Evolutionary conservation across 345 rosid species (phyloP).

Genomic region (thale cress (Arabidopsis thaliana)): DNA sequence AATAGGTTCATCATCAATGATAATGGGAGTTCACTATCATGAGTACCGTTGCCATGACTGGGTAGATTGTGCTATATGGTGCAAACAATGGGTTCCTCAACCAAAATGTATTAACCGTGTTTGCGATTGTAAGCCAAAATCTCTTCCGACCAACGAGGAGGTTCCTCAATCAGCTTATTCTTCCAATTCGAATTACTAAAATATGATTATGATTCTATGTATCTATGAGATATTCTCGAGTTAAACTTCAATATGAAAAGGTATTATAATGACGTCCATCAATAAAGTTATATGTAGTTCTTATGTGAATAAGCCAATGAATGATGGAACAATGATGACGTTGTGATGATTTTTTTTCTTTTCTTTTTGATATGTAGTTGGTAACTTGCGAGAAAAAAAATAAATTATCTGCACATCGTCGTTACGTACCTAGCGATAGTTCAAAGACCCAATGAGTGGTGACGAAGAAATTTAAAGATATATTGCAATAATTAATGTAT

Average conservation of each 20-base stretch:
- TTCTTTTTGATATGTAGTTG: not conserved
- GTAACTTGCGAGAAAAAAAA: not conserved
- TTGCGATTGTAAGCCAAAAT: constrained; percentile 32
- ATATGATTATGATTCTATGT: constrained; percentile 1
- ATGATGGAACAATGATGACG: not conserved
- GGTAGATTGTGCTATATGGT: constrained; percentile 16
- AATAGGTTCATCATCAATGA: constrained; percentile 27
- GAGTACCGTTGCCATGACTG: constrained; percentile 33
- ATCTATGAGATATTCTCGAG: not conserved
- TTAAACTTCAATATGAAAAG: constrained; percentile 8
- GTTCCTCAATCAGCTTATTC: not conserved
- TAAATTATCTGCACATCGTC: not conserved
- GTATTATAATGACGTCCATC: not conserved
- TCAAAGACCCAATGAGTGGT: no score
- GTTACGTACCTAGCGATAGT: no score
- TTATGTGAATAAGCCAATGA: not conserved
- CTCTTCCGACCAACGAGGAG: not conserved
- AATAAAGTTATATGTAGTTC: not conserved
- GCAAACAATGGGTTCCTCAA: constrained; percentile 33
- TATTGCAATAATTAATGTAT: no score
- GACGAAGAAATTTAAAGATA: no score
- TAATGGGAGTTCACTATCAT: constrained; percentile 17
- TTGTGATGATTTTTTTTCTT: not conserved
- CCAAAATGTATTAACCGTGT: constrained; percentile 36
- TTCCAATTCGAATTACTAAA: not conserved